These are phyloP conservation scores for Thalassiosira exigua DNA, from an alignment of 352 stramenopile species.

Conservation along the genomic window DNA sequence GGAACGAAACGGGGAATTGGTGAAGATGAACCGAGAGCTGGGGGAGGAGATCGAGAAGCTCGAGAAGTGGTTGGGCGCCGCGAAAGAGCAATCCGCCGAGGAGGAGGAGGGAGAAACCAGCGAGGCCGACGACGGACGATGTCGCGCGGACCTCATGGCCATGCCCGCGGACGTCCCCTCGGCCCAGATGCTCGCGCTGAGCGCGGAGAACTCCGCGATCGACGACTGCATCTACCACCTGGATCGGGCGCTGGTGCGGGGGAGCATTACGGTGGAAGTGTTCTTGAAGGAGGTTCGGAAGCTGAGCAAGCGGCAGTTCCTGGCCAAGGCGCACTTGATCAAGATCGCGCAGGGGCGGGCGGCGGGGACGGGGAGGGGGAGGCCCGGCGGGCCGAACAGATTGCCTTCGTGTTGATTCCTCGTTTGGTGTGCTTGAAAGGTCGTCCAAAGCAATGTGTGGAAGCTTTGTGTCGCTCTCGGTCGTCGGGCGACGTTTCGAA, in stretches of 20 bases:
- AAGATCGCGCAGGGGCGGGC: slow-evolving; percentile 67
- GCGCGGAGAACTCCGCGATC: slow-evolving; percentile 70
- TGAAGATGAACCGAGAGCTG: slow-evolving; percentile 41
- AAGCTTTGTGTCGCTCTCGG: too few relatives aligned
- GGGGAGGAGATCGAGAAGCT: slow-evolving; percentile 59
- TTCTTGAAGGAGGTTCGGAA: slow-evolving; percentile 78
- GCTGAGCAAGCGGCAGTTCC: slow-evolving; percentile 80
- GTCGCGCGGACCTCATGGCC: slow-evolving; percentile 38
- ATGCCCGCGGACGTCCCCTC: slow-evolving; percentile 59
- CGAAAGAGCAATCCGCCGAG: background rate
- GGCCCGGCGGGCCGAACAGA: too few relatives aligned
- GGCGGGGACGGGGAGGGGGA: background rate
- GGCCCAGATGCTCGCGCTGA: slow-evolving; percentile 74
- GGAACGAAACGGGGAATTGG: slow-evolving; percentile 43
- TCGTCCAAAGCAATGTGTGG: too few relatives aligned
- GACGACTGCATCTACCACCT: slow-evolving; percentile 83
- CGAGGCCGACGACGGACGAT: background rate
- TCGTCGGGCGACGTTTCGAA: too few relatives aligned
- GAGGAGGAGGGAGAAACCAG: background rate
- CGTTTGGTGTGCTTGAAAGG: too few relatives aligned
- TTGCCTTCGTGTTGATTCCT: too few relatives aligned
- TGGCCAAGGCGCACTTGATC: slow-evolving; percentile 75
- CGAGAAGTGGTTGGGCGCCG: slow-evolving; percentile 56
- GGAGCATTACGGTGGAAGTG: slow-evolving; percentile 62
- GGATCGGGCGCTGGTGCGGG: slow-evolving; percentile 68